Percentiles rank a stretch among this genome's conserved stretches.
Evolutionary conservation across 441 rosid species (phyloP).

Genomic region (Lagerstroemia fauriei): DNA sequence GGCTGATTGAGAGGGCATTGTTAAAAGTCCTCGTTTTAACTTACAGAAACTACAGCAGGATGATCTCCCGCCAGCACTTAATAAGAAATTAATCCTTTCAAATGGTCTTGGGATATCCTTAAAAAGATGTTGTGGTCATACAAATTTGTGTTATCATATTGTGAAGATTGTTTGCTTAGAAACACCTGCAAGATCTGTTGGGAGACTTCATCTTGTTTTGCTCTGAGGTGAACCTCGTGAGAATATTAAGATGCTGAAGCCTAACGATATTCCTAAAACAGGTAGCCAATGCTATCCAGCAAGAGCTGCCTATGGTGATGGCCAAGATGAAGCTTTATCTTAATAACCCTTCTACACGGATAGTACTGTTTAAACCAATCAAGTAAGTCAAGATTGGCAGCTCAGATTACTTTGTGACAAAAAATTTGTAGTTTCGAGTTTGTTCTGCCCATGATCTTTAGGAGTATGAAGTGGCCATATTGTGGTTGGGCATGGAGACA

Average conservation of each 20-base stretch:
- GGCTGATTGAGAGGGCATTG: not conserved
- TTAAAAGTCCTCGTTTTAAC: not conserved
- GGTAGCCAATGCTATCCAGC: slow-evolving; percentile 74
- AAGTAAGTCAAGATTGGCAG: slow-evolving; percentile 53
- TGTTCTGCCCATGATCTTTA: no score
- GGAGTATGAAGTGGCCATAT: no score
- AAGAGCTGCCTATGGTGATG: slow-evolving; percentile 72
- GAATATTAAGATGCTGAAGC: not conserved
- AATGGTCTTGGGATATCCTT: not conserved
- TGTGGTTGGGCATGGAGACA: no score
- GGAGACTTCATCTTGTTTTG: not conserved
- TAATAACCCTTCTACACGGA: slow-evolving; percentile 78
- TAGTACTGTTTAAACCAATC: slow-evolving; percentile 91
- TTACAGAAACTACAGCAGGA: not conserved
- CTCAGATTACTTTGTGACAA: not conserved
- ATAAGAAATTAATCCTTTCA: not conserved
- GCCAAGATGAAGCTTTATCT: slow-evolving; percentile 90
- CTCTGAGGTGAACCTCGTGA: not conserved
- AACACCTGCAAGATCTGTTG: not conserved
- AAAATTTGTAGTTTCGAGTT: not conserved
- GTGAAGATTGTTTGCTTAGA: not conserved
- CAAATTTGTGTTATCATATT: not conserved
- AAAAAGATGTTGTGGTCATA: not conserved
- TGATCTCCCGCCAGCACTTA: not conserved
- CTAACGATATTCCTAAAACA: slow-evolving; percentile 35